Base-by-base conservation (phyloP, 805 yeast genomes). In the Monosporozyma siamensis region DNA sequence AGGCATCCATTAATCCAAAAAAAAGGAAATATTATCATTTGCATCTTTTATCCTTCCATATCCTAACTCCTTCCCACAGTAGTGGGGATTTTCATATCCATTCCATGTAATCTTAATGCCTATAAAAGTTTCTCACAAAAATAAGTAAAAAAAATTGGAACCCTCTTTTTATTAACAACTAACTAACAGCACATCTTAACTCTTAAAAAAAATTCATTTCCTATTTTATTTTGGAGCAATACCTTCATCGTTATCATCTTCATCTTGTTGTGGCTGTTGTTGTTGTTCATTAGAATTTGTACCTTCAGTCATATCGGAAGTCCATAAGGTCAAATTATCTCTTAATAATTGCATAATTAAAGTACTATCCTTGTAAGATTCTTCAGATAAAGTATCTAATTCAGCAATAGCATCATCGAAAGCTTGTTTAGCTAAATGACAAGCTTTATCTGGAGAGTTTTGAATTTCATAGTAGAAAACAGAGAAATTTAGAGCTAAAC, bases 381-480 rank as follows among this genome's bases (percentile, higher is more conserved):
- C 98, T 72, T 90, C 98, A 37, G 95, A 85, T 64, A 90, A 76
- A 54, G 97, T 86, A 71, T 90, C 98, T 66, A 90, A 79, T 72
- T 92, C 97, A 51, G 98, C 96, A 65, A 90, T 94, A 51, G 98
- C 98, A 64, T 90, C 97, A 69, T 90, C 98, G 58, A 92, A 90
- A 31, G 98, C 97, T 72, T 90, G 96, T 71, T 90, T 92, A 61
- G 98, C 98, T 67, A 90, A 79, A 67, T 89, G 95, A 69, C 98
- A 90, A 56, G 98, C 98, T 69, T 95, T 86, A 67, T 90, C 97
- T 59, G 98, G 97, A 46, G 96, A 85, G 71, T 90, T 89, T 70
- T 89, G 83, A 63, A 92, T 94, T 75, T 90, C 98, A 66, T 90
- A 90, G 78, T 90, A 92, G 73, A 90, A 90, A 48, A 90, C 98